phyloP scores from a whole-genome alignment of 2,329 filamentous ascomycete species.

The Fusarium dlaminii region DNA sequence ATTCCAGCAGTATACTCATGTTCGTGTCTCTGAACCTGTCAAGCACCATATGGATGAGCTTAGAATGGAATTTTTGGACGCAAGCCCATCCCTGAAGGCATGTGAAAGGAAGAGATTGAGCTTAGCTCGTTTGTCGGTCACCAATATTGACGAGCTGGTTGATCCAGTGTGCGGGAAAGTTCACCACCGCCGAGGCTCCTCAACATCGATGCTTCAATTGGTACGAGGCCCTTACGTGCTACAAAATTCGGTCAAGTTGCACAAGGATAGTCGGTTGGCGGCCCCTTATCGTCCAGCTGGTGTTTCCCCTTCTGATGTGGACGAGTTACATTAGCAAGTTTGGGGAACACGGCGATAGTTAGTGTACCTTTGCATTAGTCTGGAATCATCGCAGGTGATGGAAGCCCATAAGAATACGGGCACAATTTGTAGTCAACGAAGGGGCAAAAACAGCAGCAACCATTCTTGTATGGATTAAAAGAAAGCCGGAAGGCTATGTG shows the following conservation, averaged over 20 bases:
- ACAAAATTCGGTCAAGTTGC: constrained; percentile 28
- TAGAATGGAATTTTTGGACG: constrained; percentile 26
- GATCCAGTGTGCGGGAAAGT: neutral
- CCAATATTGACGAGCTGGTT: constrained; percentile 25
- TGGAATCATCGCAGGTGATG: neutral
- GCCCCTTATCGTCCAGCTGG: constrained; percentile 39
- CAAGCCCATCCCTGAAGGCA: constrained; percentile 25
- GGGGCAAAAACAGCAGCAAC: neutral
- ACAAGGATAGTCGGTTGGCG: constrained; percentile 41
- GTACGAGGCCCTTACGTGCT: constrained; percentile 11
- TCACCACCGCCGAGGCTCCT: constrained; percentile 24
- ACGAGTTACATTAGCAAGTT: constrained; percentile 48
- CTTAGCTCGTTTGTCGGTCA: constrained; percentile 11
- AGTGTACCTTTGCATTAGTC: neutral
- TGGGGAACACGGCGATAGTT: no score
- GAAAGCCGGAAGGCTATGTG: neutral
- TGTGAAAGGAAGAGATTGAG: constrained; percentile 46
- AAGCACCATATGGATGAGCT: constrained; percentile 46
- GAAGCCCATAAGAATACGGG: no score
- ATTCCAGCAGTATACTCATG: constrained; percentile 46
- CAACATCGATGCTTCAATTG: constrained; percentile 15
- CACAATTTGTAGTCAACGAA: neutral
- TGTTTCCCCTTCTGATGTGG: constrained; percentile 42
- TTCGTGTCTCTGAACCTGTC: constrained; percentile 23
- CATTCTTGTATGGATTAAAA: neutral